Base-by-base conservation (phyloP, 306 rosid genomes). In the Phaseolus lunatus region DNA sequence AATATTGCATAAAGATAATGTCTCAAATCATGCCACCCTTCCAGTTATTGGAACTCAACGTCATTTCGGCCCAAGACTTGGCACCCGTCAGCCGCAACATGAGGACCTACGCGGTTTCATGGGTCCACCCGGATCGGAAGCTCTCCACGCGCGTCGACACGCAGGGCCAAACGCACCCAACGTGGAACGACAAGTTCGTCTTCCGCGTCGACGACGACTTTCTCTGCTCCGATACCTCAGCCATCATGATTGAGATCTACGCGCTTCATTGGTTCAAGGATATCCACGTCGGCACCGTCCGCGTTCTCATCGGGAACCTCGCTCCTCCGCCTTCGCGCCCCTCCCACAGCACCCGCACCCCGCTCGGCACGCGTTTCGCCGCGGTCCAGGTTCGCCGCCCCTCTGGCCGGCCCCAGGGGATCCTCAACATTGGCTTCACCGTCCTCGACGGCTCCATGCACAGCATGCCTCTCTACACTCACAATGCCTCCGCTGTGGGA, bases 171-270 rank as follows among this genome's bases (percentile, higher is more conserved):
- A 88, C 74, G 26, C 83, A 89, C 35, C 98, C 98, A 0, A 94
- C 97, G 0, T 94, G 98, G 98, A 94, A 94, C 11, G 98, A 94
- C 83, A 94, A 94, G 57, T 94, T 94, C 3, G 97, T 94, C 0
- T 94, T 90, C 48, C 93, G 98, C 0, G 98, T 94, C 0, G 91
- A 92, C 9, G 96, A 94, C 0, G 92, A 92, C 0, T 94, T 94
- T 37, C 67, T 94, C 3, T 83, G 70, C 19, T 35, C 75, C 0
- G 98, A 94, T 76, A 80, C 92, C 0, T 92, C 98, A 0, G 93
- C 97, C 0, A 86, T 94, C 61, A 94, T 89, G 96, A 81, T 94
- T 16, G 96, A 94, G 76, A 88, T 94, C 84, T 92, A 94, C 31
- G 97, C 94, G 0, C 80, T 94, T 1, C 98, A 94, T 33, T 94